Percentiles rank a stretch among this genome's conserved stretches.
These are phyloP conservation scores for Mycena vulgaris DNA, from an alignment of 768 basidiomycete species.

Conservation along the genomic window DNA sequence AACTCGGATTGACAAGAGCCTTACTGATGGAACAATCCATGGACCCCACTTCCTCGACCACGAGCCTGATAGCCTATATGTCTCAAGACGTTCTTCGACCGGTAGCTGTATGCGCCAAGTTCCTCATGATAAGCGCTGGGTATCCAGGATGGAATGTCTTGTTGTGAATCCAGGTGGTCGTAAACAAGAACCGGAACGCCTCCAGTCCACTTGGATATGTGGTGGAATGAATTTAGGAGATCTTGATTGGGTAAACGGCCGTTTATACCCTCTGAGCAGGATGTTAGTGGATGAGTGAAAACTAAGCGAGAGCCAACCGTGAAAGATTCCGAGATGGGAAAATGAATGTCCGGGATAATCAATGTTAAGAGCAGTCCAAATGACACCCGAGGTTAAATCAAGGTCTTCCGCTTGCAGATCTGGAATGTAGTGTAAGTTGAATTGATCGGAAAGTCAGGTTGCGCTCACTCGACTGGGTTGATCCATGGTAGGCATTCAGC, in stretches of 20 bases:
- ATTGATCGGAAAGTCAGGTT: background rate
- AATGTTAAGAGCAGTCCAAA: conserved; percentile 95
- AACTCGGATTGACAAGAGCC: conserved; percentile 37
- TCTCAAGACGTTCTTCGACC: conserved; percentile 76
- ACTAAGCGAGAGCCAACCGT: conserved; percentile 68
- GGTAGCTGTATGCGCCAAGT: conserved; percentile 68
- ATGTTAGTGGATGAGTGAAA: conserved; percentile 1
- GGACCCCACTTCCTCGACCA: conserved; percentile 89
- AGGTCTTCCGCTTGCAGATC: conserved; percentile 79
- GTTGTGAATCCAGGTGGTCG: conserved; percentile 73
- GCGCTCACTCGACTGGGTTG: conserved; percentile 71
- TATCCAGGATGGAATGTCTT: conserved; percentile 59
- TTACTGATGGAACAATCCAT: conserved; percentile 91
- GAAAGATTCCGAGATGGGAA: conserved; percentile 95
- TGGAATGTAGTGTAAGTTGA: conserved; percentile 45
- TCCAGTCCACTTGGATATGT: conserved; percentile 80
- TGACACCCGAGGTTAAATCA: conserved; percentile 82
- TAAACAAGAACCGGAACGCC: conserved; percentile 87
- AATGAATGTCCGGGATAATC: conserved; percentile 99
- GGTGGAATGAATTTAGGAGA: conserved; percentile 84
- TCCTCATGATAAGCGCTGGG: conserved; percentile 61
- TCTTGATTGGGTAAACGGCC: conserved; percentile 98
- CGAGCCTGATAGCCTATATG: conserved; percentile 83
- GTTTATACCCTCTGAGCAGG: conserved; percentile 87
- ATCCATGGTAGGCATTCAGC: conserved; percentile 87